Evolutionary conservation across 352 stramenopile species (phyloP), one percentile per base, ranked within the genome.

Genomic region (Globisporangium nagaii): DNA sequence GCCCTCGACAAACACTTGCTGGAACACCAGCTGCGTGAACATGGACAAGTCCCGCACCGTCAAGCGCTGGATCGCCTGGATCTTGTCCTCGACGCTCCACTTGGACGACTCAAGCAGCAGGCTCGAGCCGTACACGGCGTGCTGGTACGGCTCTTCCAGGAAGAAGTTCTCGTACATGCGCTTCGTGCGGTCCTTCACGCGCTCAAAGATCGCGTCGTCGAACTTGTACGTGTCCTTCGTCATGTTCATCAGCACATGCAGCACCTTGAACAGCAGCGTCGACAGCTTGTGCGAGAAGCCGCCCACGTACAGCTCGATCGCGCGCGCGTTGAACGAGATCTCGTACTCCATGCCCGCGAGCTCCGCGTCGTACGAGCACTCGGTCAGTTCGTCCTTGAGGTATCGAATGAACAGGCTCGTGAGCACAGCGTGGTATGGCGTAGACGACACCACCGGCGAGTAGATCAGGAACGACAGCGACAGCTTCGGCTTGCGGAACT

Each of bases 251-350:
- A 88, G 64, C 19, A 73, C 59, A 3, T 75, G 57, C 30, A 96
- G 65, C 5, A 88, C 77, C 40, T 92, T 79, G 20, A 83, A 66
- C 0, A 96, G 59, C 37, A 97, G 73, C 13, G 77, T 65, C n/a
- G 81, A 64, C 4, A 95, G 76, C 58, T 97, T 97, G 56, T 97
- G 82, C 49, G 82, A 95, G 70, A 94, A 97, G 7, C 90, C 90
- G 27, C 75, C 82, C 0, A 96, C 74, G 37, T 86, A 76, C 2
- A 97, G 58, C 57, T 96, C 84, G 1, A 97, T 56, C 4, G 78
- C 71, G 27, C 77, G 73, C 9, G 70, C 71, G 32, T 67, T 85
- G 42, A 88, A 87, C 44, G 58, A 79, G 22, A 92, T 68, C 17
- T 80, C 66, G 45, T 93, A 93, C 35, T 84, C 58, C 79, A 93